Percentiles rank a stretch among this genome's conserved stretches.
These are phyloP conservation scores for Metarhizium humberi DNA, from an alignment of 2,329 filamentous ascomycete genomes.

Conservation along the genomic window DNA sequence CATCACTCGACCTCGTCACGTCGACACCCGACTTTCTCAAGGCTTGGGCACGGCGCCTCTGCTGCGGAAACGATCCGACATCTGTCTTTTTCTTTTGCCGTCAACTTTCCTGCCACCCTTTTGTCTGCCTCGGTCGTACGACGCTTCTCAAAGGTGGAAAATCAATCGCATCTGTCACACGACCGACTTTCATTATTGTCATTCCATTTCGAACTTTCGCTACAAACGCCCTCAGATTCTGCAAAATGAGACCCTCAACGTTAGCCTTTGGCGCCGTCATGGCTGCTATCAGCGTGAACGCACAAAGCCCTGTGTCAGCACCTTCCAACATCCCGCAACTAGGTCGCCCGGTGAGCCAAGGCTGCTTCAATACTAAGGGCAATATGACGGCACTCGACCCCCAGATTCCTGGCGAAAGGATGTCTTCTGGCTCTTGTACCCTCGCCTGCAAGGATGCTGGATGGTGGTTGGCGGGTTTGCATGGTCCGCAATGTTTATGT, in stretches of 20 bases:
- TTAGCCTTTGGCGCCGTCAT: constrained; percentile 18
- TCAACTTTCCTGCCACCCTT: not conserved
- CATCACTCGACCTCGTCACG: not conserved
- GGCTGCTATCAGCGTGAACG: constrained; percentile 17
- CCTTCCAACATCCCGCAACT: constrained; percentile 27
- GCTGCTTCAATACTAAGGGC: constrained; percentile 39
- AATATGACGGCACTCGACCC: constrained; percentile 22
- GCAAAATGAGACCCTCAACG: constrained; percentile 22
- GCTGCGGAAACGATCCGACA: constrained; percentile 16
- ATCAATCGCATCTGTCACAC: not conserved
- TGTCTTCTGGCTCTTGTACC: constrained; percentile 33
- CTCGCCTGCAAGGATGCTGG: constrained; percentile 31
- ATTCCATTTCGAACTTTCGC: constrained; percentile 10
- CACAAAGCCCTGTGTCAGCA: constrained; percentile 18
- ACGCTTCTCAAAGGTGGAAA: not conserved
- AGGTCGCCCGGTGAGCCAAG: constrained; percentile 34
- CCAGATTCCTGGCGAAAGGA: constrained; percentile 6
- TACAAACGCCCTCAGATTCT: not conserved
- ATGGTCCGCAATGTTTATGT: constrained; percentile 60
- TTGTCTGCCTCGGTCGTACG: not conserved
- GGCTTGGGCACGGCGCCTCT: constrained; percentile 4
- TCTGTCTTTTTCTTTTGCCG: not conserved
- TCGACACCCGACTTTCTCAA: not conserved
- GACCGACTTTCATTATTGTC: not conserved
- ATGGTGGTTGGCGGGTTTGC: constrained; percentile 52